Conservation (phyloP, 208 protist species). For the Dictyostelium gargantuum region DNA sequence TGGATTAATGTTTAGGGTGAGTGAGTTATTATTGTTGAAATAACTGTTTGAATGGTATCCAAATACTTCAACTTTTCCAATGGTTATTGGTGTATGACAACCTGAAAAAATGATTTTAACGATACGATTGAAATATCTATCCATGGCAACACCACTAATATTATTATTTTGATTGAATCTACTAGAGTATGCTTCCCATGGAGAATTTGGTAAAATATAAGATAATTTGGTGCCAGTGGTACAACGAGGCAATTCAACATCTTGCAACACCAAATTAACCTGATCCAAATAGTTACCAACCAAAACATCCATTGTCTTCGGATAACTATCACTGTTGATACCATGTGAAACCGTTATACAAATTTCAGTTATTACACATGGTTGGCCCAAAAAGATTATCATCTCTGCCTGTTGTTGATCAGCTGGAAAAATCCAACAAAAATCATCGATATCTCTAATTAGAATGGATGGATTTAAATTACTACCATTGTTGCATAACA, state of each 20-base stretch:
- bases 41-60: slow-evolving; percentile 7
- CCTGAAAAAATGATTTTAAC: slow-evolving; percentile 23
- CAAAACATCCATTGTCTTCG: slow-evolving; percentile 24
- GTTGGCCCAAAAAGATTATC: neutral
- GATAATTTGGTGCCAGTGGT: slow-evolving; percentile 22
- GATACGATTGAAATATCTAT: slow-evolving; percentile 11
- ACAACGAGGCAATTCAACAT: slow-evolving; percentile 21
- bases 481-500: neutral
- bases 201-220: neutral
- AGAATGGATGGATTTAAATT: neutral
- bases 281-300: slow-evolving; percentile 11
- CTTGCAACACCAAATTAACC: neutral
- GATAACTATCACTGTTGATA: slow-evolving; percentile 39
- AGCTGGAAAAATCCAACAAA: slow-evolving; percentile 41
- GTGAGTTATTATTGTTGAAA: neutral
- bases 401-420: neutral
- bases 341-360: slow-evolving; percentile 39
- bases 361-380: slow-evolving; percentile 4
- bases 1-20: neutral
- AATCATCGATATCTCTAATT: slow-evolving; percentile 59
- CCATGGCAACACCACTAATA: neutral
- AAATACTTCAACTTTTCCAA: slow-evolving; percentile 48
- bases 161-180: neutral
- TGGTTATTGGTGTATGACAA: neutral
- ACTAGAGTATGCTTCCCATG: neutral